phyloP scores from a whole-genome alignment of 345 rosid species.

The Bretschneidera sinensis region DNA sequence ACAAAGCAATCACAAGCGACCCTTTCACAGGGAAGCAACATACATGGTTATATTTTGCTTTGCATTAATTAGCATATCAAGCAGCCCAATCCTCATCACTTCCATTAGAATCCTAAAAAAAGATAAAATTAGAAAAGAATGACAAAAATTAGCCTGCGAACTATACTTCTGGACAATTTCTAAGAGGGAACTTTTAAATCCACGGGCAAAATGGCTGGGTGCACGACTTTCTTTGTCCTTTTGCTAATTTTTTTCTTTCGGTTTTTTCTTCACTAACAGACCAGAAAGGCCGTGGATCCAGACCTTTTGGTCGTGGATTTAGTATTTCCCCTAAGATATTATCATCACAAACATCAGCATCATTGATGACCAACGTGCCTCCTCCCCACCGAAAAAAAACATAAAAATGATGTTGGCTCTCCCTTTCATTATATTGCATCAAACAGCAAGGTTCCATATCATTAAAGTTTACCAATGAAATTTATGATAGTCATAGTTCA shows the following conservation, averaged over 20 bases:
- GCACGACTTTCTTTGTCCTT: too few species aligned
- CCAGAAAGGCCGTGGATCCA: too few species aligned
- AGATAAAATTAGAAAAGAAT: too few species aligned
- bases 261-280: too few species aligned
- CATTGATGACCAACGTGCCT: neutral
- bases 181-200: neutral
- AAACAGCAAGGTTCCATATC: neutral
- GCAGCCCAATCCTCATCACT: slow-evolving; percentile 53
- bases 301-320: too few species aligned
- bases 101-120: slow-evolving; percentile 35
- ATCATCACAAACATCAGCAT: neutral
- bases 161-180: neutral
- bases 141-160: neutral
- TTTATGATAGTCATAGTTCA: too few species aligned
- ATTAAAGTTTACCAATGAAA: neutral
- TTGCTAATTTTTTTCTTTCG: too few species aligned
- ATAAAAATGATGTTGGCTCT: too few species aligned
- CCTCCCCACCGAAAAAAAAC: neutral
- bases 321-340: too few species aligned
- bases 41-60: neutral
- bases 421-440: too few species aligned
- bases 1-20: too few species aligned
- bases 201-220: too few species aligned
- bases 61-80: slow-evolving; percentile 15
- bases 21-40: neutral